Evolutionary conservation across 305 asterid species (phyloP).

Genomic region (Rubia peregrina): DNA sequence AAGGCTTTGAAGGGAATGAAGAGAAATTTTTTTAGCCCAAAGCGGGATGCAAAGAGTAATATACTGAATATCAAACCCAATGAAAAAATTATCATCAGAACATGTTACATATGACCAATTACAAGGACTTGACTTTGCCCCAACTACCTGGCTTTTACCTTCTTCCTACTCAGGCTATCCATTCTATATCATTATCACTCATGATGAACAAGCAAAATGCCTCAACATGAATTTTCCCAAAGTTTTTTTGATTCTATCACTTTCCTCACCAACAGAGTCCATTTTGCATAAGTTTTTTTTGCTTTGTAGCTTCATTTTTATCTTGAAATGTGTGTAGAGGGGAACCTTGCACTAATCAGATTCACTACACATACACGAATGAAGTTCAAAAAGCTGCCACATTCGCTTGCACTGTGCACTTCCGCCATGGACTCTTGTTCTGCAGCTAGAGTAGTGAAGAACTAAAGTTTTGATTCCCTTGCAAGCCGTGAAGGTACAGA

Average conservation of each 20-base stretch:
- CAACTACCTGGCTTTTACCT: too few relatives aligned
- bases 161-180: too few relatives aligned
- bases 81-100: too few relatives aligned
- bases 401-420: conserved; percentile 77
- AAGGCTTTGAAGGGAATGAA: too few relatives aligned
- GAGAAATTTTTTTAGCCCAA: too few relatives aligned
- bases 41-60: too few relatives aligned
- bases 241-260: neutral
- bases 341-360: conserved; percentile 83
- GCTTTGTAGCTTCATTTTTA: conserved; percentile 57
- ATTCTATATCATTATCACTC: neutral
- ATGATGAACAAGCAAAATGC: neutral
- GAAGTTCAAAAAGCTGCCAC: conserved; percentile 94
- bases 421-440: conserved; percentile 73
- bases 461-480: conserved; percentile 68
- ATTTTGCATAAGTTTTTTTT: conserved; percentile 54
- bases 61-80: too few relatives aligned
- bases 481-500: conserved; percentile 66
- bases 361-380: conserved; percentile 68
- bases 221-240: neutral
- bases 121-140: too few relatives aligned
- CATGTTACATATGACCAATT: too few relatives aligned
- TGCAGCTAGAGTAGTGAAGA: conserved; percentile 71
- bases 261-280: conserved; percentile 63
- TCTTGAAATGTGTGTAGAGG: conserved; percentile 81